These are phyloP conservation scores for Penicillium sp. DNA, from an alignment of 2,329 filamentous ascomycete species.

Conservation along the genomic window DNA sequence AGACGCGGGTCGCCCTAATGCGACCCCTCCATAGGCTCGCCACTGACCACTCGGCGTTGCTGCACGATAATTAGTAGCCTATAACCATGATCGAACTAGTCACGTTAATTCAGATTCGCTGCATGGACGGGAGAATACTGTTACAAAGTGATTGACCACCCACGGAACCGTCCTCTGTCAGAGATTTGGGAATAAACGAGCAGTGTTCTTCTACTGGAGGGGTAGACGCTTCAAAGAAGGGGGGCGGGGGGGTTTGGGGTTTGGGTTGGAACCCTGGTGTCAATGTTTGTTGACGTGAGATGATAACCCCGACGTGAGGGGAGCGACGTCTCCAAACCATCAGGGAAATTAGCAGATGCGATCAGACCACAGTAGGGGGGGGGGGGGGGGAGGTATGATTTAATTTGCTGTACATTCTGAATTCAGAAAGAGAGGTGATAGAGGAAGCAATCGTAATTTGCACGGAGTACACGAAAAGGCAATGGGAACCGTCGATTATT, in stretches of 20 bases:
- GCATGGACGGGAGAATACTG: not conserved
- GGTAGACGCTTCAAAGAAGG: not conserved
- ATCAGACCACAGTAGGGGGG: constrained; percentile 8
- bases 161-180: not conserved
- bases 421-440: not conserved
- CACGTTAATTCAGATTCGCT: constrained; percentile 3
- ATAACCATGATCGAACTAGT: constrained; percentile 1
- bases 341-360: constrained; percentile 14
- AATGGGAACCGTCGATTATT: not conserved
- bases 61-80: constrained; percentile 10
- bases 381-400: no score
- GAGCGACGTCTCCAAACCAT: constrained; percentile 10
- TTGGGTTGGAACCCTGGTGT: not conserved
- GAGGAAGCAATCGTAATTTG: not conserved
- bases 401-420: no score
- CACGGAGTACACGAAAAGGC: no score
- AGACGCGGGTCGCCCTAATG: constrained; percentile 7
- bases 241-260: no score
- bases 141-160: not conserved
- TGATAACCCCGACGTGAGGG: constrained; percentile 13
- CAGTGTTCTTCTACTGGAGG: not conserved
- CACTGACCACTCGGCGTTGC: constrained; percentile 4
- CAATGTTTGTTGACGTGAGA: not conserved
- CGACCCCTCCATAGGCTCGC: constrained; percentile 8
- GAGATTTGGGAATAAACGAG: not conserved